phyloP scores from a whole-genome alignment of 1,139 yeast species.

The Tardiomyces depauwii region DNA sequence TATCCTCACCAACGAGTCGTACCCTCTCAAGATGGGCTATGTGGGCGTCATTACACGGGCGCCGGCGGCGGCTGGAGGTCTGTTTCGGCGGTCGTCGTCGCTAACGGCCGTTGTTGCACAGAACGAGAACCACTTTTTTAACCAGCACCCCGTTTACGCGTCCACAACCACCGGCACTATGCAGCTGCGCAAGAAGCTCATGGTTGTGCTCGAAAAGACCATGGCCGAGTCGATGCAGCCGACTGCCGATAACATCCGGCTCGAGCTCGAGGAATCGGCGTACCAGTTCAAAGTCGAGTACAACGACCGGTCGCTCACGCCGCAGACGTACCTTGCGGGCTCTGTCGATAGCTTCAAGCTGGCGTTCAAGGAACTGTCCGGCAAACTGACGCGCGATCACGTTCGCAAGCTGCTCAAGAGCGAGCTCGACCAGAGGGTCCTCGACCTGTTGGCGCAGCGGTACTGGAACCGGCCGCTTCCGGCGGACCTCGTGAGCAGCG shows the following conservation, averaged over 20 bases:
- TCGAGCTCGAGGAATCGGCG: slow-evolving; percentile 85
- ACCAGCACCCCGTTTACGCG: slow-evolving; percentile 47
- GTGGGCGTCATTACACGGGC: slow-evolving; percentile 91
- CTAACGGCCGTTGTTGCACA: slow-evolving; percentile 27
- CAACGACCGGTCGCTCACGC: slow-evolving; percentile 86
- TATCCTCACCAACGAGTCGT: slow-evolving; percentile 63
- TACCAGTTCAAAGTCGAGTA: slow-evolving; percentile 93
- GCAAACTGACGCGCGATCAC: slow-evolving; percentile 73
- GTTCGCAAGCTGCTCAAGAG: slow-evolving; percentile 67
- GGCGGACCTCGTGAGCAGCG: not conserved
- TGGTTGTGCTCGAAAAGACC: slow-evolving; percentile 76
- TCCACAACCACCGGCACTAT: slow-evolving; percentile 73
- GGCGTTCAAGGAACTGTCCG: slow-evolving; percentile 78
- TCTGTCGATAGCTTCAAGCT: slow-evolving; percentile 80
- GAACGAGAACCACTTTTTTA: slow-evolving; percentile 36
- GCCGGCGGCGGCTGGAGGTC: slow-evolving; percentile 33
- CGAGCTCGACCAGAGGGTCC: slow-evolving; percentile 78
- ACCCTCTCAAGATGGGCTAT: slow-evolving; percentile 91
- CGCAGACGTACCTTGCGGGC: slow-evolving; percentile 87
- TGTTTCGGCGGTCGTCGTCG: slow-evolving; percentile 19
- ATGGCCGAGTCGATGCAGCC: slow-evolving; percentile 89
- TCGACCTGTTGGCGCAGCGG: slow-evolving; percentile 77
- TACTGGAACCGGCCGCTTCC: slow-evolving; percentile 71
- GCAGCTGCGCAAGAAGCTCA: slow-evolving; percentile 64
- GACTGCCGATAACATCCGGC: slow-evolving; percentile 74